Conservation (phyloP, 768 basidiomycete species). For the Leccinum longicurvipes region DNA sequence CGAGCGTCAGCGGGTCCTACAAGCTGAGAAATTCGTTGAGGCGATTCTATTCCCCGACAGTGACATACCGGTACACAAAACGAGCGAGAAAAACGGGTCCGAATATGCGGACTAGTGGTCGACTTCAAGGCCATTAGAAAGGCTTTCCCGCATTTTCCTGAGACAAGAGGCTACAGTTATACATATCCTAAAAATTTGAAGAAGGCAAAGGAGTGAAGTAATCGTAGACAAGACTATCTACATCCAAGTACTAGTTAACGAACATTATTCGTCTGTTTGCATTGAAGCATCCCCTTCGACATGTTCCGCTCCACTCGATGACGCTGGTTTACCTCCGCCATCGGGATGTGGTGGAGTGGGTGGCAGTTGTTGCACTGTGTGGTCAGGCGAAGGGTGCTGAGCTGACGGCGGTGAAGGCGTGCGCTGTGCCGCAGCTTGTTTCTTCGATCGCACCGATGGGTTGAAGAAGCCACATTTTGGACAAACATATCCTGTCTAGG, state of each 20-base stretch:
- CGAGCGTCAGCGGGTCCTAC: no score
- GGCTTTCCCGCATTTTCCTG: background rate
- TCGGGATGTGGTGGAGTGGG: background rate
- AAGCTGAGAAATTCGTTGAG: background rate
- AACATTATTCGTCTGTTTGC: background rate
- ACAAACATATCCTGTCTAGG: constrained; percentile 70
- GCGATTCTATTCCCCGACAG: background rate
- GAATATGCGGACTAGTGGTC: background rate
- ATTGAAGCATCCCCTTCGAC: constrained; percentile 6
- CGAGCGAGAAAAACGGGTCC: background rate
- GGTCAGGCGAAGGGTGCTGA: constrained; percentile 9
- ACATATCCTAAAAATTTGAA: background rate
- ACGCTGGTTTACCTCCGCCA: background rate
- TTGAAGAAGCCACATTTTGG: constrained; percentile 88
- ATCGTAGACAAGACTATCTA: background rate
- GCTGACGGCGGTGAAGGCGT: constrained; percentile 27
- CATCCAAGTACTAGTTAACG: background rate
- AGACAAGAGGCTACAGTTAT: background rate
- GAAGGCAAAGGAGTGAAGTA: background rate
- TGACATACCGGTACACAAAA: background rate
- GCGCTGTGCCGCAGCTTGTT: constrained; percentile 17
- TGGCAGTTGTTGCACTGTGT: constrained; percentile 3
- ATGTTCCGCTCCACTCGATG: background rate
- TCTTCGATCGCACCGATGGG: constrained; percentile 38
- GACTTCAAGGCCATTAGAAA: background rate